Base-by-base conservation (phyloP, 495 filamentous ascomycete genomes). In the Tetracladium marchalianum region DNA sequence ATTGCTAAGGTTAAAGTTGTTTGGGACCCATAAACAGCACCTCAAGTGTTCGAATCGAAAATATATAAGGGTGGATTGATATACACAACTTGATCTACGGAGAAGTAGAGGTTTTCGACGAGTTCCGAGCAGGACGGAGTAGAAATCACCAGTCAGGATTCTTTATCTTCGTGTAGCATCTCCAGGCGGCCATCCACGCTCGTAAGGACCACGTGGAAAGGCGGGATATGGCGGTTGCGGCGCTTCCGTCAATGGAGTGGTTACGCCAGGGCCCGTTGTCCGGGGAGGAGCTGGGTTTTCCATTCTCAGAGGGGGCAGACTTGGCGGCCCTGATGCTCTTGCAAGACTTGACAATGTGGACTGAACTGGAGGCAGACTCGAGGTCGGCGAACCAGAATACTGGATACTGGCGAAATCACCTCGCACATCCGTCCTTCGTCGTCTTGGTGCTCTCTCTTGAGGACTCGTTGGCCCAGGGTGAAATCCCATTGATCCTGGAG, bases 391-490 rank as follows among this genome's bases (percentile, higher is more conserved):
- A 12, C 43, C 44, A 5, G 44, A 34, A 31, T 52, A 56, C 6
- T 53, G 44, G 13, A 51, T 36, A 34, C 42, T 56, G 15, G 56
- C 41, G 32, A 54, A 60, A 5, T 56, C 51, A 11, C 54, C 53
- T 38, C 36, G 47, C 1, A 42, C 35, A 16, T 54, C 51, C 11
- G 54, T 56, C 35, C 57, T 43, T 43, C 57, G 33, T 18, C 57
- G 50, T 43, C 57, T 44, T 19, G 57, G 47, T 6, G 57, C 49
- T 31, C 53, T 24, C 36, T 55, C 52, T 11, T 16, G 31, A 40
- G 39, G 35, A 13, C 35, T 31, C 31, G 16, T 24, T 42, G 35
- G 35, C 1, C 33, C 34, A 11, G 38, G 27, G 33, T 54, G 43
- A 35, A 43, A 47, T 39, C 51, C 35, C 41, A 49, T 44, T 12